Conservation (phyloP, 257 asterid species). For the Solanum corneliomulleri region DNA sequence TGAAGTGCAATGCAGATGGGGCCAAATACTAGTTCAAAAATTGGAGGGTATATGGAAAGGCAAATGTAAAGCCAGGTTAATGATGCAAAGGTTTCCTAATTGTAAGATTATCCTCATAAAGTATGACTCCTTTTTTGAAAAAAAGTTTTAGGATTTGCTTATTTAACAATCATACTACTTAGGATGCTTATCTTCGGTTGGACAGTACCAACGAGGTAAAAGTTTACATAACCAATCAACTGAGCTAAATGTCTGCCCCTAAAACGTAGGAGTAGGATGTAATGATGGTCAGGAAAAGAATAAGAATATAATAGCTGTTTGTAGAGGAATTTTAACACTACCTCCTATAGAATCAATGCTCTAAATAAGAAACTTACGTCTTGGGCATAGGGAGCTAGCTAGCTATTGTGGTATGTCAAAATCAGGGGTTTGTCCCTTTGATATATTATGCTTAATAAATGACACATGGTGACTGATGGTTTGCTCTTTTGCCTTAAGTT, state of each 20-base stretch:
- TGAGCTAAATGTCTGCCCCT: too few species aligned
- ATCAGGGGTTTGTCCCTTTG: not conserved
- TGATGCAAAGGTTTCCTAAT: not conserved
- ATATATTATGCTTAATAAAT: not conserved
- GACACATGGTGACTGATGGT: not conserved
- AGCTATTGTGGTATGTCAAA: not conserved
- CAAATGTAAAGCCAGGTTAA: not conserved
- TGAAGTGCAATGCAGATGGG: constrained; percentile 4
- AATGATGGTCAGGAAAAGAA: not conserved
- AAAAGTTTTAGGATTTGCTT: not conserved
- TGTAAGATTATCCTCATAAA: not conserved
- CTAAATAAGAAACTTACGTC: not conserved
- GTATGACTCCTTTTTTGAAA: not conserved
- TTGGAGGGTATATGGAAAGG: not conserved
- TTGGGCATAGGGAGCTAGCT: not conserved
- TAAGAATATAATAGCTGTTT: not conserved
- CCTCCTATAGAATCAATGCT: not conserved
- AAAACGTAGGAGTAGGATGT: not conserved
- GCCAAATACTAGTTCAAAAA: not conserved
- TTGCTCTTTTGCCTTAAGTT: not conserved
- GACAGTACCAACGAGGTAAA: not conserved
- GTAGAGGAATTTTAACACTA: not conserved
- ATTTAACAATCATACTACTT: not conserved
- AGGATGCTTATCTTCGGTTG: not conserved
- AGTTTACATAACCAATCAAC: not conserved